Evolutionary conservation across 768 basidiomycete genomes (phyloP), one percentile per base, ranked within the genome.

Genomic region (Tephrocybe sp.): DNA sequence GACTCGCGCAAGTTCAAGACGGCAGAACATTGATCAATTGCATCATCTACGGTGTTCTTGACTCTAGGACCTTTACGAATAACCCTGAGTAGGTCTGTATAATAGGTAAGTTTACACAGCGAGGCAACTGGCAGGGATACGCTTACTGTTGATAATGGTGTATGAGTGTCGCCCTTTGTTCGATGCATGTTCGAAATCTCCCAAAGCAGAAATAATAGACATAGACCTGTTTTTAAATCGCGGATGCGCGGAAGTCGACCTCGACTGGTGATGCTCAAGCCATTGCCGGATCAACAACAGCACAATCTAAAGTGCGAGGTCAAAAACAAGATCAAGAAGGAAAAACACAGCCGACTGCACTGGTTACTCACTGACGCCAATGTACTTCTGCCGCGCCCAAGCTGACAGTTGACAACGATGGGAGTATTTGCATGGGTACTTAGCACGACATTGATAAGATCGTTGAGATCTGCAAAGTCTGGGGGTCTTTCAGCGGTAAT

Each of bases 401-500:
- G 80, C 62, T 99, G 97, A 60, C 95, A 97, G 62, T 98, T 99
- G 32, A 99, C 80, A 14, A 99, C 85, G 51, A 98, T 88, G 0
- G 89, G 89, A 0, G 88, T 87, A 34, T 80, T 77, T 17, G 79
- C 75, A 6, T 85, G 79, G 5, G 83, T 82, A 9, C 85, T 76
- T 34, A 92, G 73, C 23, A 89, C 85, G 1, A 94, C 77, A 16
- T 89, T 84, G 52, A 94, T 85, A 20, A 96, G 74, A 54, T 90
- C 86, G 54, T 74, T 83, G 42, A 90, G 71, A 60, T 90, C 88
- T 19, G 80, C 68, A 63, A 83, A 85, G 62, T 92, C 89, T 0
- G 87, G 85, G 9, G 87, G 75, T 33, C 79, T 84, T 66, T 98
- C 95, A 0, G 95, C 86, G 5, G 97, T 99, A 62, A 98, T 88